phyloP scores from a whole-genome alignment of 768 basidiomycete species.

The Termitomyces sp. region DNA sequence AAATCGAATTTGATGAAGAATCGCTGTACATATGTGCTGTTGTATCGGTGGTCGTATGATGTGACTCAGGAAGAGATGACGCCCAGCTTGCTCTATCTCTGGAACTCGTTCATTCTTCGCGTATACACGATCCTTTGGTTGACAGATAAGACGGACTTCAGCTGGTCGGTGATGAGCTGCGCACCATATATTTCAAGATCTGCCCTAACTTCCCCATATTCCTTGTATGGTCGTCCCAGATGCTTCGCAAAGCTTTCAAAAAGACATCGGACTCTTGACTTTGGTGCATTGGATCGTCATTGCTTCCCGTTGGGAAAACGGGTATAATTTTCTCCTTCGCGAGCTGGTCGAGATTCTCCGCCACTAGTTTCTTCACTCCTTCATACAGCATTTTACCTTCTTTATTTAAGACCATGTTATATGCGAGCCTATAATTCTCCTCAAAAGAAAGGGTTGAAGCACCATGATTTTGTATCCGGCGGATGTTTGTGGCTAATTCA shows the following conservation, averaged over 20 bases:
- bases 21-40: constrained; percentile 73
- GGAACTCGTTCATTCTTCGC: constrained; percentile 71
- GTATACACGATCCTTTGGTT: constrained; percentile 82
- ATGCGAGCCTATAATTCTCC: constrained; percentile 20
- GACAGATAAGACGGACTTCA: not conserved
- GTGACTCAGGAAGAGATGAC: constrained; percentile 75
- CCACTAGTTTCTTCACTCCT: constrained; percentile 74
- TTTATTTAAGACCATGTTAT: constrained; percentile 20
- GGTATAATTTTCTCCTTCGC: constrained; percentile 75
- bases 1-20: constrained; percentile 81
- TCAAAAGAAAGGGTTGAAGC: constrained; percentile 81
- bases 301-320: constrained; percentile 71
- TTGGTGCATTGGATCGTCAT: constrained; percentile 64
- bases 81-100: constrained; percentile 75
- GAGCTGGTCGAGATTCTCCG: constrained; percentile 77
- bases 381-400: constrained; percentile 66
- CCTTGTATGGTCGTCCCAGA: constrained; percentile 92
- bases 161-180: constrained; percentile 15
- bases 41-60: constrained; percentile 82
- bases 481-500: constrained; percentile 77
- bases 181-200: constrained; percentile 94
- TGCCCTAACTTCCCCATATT: constrained; percentile 87
- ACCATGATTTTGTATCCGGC: constrained; percentile 93
- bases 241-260: constrained; percentile 73
- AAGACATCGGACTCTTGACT: constrained; percentile 83